Base-by-base conservation (phyloP, 306 rosid species). In the Sicyos baderoa region DNA sequence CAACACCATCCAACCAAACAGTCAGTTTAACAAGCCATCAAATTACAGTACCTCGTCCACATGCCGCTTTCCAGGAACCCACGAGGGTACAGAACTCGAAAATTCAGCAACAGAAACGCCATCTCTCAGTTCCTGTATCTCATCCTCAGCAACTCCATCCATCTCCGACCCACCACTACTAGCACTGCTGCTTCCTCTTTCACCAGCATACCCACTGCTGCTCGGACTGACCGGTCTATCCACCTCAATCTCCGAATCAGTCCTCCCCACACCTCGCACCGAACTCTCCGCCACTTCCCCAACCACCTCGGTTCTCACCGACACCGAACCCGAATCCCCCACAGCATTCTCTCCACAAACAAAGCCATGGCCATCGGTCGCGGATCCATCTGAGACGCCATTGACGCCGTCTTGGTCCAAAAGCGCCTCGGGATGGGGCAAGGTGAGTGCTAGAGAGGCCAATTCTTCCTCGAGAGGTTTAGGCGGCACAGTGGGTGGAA, bases 161-260 rank as follows among this genome's bases (percentile, higher is more conserved):
- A 75, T 65, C 3, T 80, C 84, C 2, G 89, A 80, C 21, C 65
- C 74, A 3, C 76, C 85, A 45, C 85, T 86, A 51, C 86, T 79
- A 60, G 85, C 85, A 72, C 83, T 74, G 74, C 77, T 87, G 56
- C 87, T 88, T 27, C 97, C 97, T 45, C 91, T 84, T 74, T 85
- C 99, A 4, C 91, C 96, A 7, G 88, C 91, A 77, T 93, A 93
- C 16, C 97, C 99, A 70, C 88, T 91, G 72, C 97, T 91, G 75
- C 88, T 85, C 10, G 95, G 91, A 75, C 87, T 87, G 21, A 86
- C 71, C 11, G 84, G 91, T 12, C 77, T 80, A 22, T 91, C 94
- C 54, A 54, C 73, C 56, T 86, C 89, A 48, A 76, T 59, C 79
- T 89, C 95, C 71, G 86, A 84, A 83, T 47, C 75, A 68, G 80